phyloP scores from a whole-genome alignment of 305 asterid species.

The Fraxinus greggii region DNA sequence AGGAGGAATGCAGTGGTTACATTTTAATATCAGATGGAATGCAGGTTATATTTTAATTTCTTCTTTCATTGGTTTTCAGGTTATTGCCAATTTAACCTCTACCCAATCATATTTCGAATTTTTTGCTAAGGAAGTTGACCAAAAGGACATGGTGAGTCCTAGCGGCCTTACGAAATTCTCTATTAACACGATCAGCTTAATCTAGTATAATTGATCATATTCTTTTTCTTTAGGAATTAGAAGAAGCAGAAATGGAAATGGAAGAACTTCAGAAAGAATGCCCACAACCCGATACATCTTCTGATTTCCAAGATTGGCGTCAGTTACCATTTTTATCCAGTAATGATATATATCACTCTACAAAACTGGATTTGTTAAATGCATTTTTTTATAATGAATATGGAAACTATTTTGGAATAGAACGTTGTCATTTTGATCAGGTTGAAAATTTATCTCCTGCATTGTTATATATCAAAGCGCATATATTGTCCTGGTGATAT shows the following conservation, averaged over 20 bases:
- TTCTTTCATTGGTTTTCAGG: conserved; percentile 50
- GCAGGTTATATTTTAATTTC: conserved; percentile 2
- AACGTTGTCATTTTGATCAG: neutral
- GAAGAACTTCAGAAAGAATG: conserved; percentile 74
- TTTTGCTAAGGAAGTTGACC: conserved; percentile 66
- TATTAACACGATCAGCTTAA: conserved; percentile 14
- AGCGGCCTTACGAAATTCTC: conserved; percentile 16
- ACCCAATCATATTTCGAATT: conserved; percentile 76
- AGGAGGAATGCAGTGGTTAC: conserved; percentile 10
- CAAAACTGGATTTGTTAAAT: conserved; percentile 16
- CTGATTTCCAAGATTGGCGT: conserved; percentile 55
- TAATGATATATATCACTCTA: conserved; percentile 24
- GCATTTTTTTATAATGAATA: neutral
- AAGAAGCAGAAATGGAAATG: conserved; percentile 94
- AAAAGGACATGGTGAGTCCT: conserved; percentile 57
- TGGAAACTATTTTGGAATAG: conserved; percentile 13
- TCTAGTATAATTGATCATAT: conserved; percentile 22
- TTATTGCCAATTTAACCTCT: conserved; percentile 71
- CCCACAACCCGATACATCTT: conserved; percentile 43
- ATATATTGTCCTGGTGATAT: neutral
- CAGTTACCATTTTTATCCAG: conserved; percentile 61
- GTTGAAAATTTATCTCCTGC: conserved; percentile 1
- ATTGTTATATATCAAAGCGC: conserved; percentile 4
- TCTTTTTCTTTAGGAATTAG: conserved; percentile 59
- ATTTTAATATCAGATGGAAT: conserved; percentile 16